Evolutionary conservation across 2,329 filamentous ascomycete genomes (phyloP), one percentile per base, ranked within the genome.

Genomic region (Huntiella moniliformis): DNA sequence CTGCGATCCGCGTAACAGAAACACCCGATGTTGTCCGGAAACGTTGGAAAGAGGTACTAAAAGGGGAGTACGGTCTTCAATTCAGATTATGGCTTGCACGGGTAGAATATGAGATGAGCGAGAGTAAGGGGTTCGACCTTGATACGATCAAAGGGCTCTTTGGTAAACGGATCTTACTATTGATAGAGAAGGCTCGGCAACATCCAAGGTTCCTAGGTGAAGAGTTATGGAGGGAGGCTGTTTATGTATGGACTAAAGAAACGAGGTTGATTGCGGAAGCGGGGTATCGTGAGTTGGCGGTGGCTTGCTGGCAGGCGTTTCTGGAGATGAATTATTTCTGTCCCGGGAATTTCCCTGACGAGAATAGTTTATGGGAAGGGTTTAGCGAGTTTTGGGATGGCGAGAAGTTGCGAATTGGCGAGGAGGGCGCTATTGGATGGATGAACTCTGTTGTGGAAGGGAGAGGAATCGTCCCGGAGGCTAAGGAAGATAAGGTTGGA

Each of bases 241-340:
- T 84, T 2, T 84, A 92, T 56, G 61, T 92, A 1, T 71, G 94
- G 13, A 63, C 92, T 1, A 73, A 84, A 36, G 58, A 79, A n/a
- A 88, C 83, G 0, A 60, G 74, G 2, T 81, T 91, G 55, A 66
- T 88, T 28, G 67, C 76, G 38, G 79, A 93, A 56, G 68, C 81
- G 39, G 88, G 88, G 0, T 94, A 81, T 56, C 65, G 68, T 38
- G 88, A 95, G 57, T 65, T 83, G 28, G 79, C 84, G 1, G 65
- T 82, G 3, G 84, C 79, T 7, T 68, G 80, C 4, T 95, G 88
- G 86, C 88, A 96, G 61, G 82, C 76, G 4, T 54, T 82, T 1
- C 61, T 95, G 0, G 88, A 95, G 56, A 66, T 80, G 44, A 75
- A 73, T 13, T 71, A 85, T 49, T 75, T 74, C 66, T 66, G 3